Conservation (phyloP, 1,284 basidiomycete genomes). For the Ganoderma sinense region DNA sequence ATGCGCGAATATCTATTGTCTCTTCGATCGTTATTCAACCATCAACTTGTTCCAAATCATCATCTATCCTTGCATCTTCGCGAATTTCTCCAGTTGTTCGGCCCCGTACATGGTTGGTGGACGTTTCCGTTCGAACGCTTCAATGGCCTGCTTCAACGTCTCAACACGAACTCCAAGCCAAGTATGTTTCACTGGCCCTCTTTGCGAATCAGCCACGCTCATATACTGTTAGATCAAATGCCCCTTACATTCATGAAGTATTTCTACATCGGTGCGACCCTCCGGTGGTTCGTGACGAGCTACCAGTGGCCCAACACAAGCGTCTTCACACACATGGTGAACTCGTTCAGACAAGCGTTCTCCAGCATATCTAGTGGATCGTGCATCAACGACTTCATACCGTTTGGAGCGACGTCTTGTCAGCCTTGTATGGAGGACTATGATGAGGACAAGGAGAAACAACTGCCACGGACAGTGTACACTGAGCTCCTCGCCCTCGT, state of each 20-base stretch:
- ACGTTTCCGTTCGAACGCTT: constrained; percentile 25
- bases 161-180: constrained; percentile 20
- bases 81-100: constrained; percentile 39
- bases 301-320: too few relatives aligned
- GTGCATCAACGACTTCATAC: too few relatives aligned
- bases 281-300: constrained; percentile 7
- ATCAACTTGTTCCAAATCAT: constrained; percentile 44
- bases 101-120: constrained; percentile 44
- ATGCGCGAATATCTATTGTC: constrained; percentile 41
- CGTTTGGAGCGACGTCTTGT: too few relatives aligned
- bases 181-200: not conserved
- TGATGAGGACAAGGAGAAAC: too few relatives aligned
- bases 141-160: constrained; percentile 21
- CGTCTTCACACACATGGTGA: too few relatives aligned
- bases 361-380: too few relatives aligned
- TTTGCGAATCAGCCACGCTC: too few relatives aligned
- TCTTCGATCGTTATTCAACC: constrained; percentile 39
- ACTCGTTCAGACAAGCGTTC: too few relatives aligned
- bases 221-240: constrained; percentile 13
- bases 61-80: constrained; percentile 46
- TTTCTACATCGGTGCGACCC: constrained; percentile 19
- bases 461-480: too few relatives aligned
- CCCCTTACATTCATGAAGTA: constrained; percentile 20
- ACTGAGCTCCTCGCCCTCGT: too few relatives aligned
- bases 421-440: too few relatives aligned